Evolutionary conservation across 2,329 filamentous ascomycete species (phyloP), one percentile per base, ranked within the genome.

Genomic region (Ophiostoma australiae): DNA sequence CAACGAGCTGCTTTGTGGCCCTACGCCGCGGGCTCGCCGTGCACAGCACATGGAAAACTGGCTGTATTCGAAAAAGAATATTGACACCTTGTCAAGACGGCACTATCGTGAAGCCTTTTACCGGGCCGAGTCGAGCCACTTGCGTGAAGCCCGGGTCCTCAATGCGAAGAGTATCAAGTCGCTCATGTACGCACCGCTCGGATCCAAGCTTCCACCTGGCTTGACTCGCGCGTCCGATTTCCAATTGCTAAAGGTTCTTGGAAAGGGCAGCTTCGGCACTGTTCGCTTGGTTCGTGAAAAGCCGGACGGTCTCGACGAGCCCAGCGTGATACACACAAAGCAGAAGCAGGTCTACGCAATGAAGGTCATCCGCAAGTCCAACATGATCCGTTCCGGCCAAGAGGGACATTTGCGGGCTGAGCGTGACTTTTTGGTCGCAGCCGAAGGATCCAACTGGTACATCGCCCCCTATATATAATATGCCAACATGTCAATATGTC

Each of bases 311-410:
- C 37, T 48, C 6, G 69, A 72, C n/a, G 55, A 33, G 4, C 70
- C 70, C 1, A 67, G 20, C n/a, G 69, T 31, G 39, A 61, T 20
- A 20, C 37, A 23, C n/a, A 55, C 44, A 4, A 70, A 67, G 27
- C 61, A 31, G 71, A 86, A 84, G 69, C 85, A 91, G 71, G 88
- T 97, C 0, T 98, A 90, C 78, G 95, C 95, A 17, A 97, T 98
- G 94, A 98, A 98, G 78, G 91, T 97, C 41, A 98, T 98, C 75
- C 89, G 91, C 72, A 99, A 99, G 78, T 92, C 92, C 0, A 89
- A 93, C 71, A 98, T 97, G 94, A 84, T 98, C 70, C 88, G 90
- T 15, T 95, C 93, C 72, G 90, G 90, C 73, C 95, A 98, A 80
- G 94, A 98, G 80, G 94, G 92, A 0, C 95, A 98, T 80, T 80